These are phyloP conservation scores for Exophiala viscosa DNA, from an alignment of 2,329 filamentous ascomycete species.

Conservation along the genomic window DNA sequence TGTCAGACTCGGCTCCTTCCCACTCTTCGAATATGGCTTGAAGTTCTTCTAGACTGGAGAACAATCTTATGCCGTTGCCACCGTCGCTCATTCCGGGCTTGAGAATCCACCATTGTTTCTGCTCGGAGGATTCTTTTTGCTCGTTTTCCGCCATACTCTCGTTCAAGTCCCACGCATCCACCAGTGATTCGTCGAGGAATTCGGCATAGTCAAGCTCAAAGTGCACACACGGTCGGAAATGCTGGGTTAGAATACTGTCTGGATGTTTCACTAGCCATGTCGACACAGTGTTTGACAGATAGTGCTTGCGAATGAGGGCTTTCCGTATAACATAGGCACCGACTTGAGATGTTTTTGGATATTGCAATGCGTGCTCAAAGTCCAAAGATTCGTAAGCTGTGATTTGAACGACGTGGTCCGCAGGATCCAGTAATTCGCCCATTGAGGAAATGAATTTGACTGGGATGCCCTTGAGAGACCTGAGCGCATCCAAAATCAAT, in stretches of 20 bases:
- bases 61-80: conserved; percentile 87
- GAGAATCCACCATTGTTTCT: conserved; percentile 90
- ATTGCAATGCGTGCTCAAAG: conserved; percentile 67
- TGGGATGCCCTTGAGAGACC: conserved; percentile 54
- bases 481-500: conserved; percentile 70
- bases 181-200: conserved; percentile 87
- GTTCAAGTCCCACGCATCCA: conserved; percentile 83
- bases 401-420: conserved; percentile 66
- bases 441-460: conserved; percentile 55
- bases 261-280: conserved; percentile 86
- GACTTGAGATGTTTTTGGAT: conserved; percentile 62
- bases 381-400: conserved; percentile 82
- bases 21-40: conserved; percentile 85
- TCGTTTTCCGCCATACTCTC: conserved; percentile 73
- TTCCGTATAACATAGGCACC: conserved; percentile 96
- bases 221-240: conserved; percentile 74
- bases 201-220: conserved; percentile 97
- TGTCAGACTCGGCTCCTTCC: conserved; percentile 67
- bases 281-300: conserved; percentile 75
- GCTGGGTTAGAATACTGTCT: conserved; percentile 60
- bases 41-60: conserved; percentile 80
- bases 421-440: conserved; percentile 45
- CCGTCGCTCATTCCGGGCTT: conserved; percentile 98
- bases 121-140: conserved; percentile 32
- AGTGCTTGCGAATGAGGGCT: conserved; percentile 94